Evolutionary conservation across 2,329 filamentous ascomycete species (phyloP).

Genomic region (Dactylellina haptotyla): DNA sequence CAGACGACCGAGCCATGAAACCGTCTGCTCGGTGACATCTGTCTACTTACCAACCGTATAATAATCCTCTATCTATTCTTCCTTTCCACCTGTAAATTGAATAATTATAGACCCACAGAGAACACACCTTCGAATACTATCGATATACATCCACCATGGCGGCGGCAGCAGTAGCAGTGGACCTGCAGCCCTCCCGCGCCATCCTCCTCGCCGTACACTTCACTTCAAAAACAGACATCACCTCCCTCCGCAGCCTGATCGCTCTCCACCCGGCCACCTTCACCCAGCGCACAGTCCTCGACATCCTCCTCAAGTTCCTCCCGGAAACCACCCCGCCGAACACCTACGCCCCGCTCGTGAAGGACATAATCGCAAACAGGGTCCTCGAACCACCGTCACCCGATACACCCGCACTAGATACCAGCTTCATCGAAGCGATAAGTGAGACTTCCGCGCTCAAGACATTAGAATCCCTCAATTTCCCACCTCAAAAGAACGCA

Average conservation of each 20-base stretch:
- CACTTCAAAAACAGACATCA: constrained; percentile 73
- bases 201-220: constrained; percentile 78
- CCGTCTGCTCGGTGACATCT: not conserved
- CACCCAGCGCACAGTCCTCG: constrained; percentile 72
- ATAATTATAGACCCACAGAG: too few species aligned
- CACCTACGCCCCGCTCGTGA: constrained; percentile 54
- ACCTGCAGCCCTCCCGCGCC: constrained; percentile 70
- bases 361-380: constrained; percentile 17
- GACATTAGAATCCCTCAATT: constrained; percentile 47
- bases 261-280: constrained; percentile 69
- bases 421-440: constrained; percentile 40
- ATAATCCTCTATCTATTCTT: too few species aligned
- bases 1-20: not conserved
- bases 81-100: too few species aligned
- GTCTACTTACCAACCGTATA: not conserved
- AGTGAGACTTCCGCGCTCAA: constrained; percentile 51
- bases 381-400: not conserved
- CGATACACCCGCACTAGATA: too few species aligned
- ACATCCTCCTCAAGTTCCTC: constrained; percentile 79
- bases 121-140: too few species aligned
- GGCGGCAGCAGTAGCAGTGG: not conserved
- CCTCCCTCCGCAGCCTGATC: constrained; percentile 71
- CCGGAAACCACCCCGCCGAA: constrained; percentile 69
- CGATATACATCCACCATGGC: too few species aligned
- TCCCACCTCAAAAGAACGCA: constrained; percentile 9